phyloP scores from a whole-genome alignment of 2,329 filamentous ascomycete genomes.

The Gaeumannomyces tritici region DNA sequence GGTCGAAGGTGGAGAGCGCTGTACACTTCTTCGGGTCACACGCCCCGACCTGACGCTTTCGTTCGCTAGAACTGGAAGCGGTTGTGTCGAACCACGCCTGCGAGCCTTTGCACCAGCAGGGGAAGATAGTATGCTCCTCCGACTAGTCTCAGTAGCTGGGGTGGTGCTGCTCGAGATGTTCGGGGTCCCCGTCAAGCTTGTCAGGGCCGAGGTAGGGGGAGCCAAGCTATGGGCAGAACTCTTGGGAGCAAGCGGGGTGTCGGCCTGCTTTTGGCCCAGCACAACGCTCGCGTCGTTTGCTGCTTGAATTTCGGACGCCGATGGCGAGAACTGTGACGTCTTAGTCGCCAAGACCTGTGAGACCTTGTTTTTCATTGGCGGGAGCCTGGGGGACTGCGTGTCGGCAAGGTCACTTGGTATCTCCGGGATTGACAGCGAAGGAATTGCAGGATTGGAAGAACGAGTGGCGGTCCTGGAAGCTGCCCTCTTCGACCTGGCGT shows the following conservation, averaged over 20 bases:
- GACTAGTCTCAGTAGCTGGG: conserved; percentile 22
- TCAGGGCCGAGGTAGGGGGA: conserved; percentile 26
- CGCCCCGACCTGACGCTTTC: background rate
- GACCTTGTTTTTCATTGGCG: background rate
- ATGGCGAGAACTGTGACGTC: background rate
- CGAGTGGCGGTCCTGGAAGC: background rate
- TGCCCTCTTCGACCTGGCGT: background rate
- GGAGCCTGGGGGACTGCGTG: background rate
- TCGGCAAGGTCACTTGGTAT: background rate
- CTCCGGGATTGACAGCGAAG: background rate
- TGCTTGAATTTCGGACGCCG: background rate
- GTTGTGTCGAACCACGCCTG: conserved; percentile 14
- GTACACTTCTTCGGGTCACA: conserved; percentile 14
- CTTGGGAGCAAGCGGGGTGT: background rate
- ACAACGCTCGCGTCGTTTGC: background rate
- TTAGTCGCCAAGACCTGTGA: background rate
- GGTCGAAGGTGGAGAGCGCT: conserved; percentile 24
- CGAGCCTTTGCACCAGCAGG: conserved; percentile 20
- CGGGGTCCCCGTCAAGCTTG: conserved; percentile 29
- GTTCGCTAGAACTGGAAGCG: conserved; percentile 11
- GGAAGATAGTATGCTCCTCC: conserved; percentile 16
- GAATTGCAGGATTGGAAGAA: background rate
- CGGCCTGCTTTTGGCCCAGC: background rate
- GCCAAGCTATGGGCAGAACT: conserved; percentile 1
- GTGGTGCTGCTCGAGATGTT: conserved; percentile 24